Conservation (phyloP, 2,329 filamentous ascomycete species). For the Biscogniauxia marginata region DNA sequence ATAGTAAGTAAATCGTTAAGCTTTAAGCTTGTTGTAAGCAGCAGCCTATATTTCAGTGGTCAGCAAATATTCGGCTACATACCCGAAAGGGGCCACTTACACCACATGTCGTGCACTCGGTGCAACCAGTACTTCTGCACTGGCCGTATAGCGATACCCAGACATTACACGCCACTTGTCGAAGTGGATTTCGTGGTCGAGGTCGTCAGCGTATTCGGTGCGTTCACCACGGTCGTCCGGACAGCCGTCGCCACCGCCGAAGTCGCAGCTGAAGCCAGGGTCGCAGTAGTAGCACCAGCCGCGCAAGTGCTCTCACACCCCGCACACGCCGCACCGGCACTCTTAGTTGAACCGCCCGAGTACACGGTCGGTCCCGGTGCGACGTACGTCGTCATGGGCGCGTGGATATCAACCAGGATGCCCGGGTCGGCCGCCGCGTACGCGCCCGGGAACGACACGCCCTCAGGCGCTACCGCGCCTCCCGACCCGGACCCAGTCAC, state of each 20-base stretch:
- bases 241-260: conserved; percentile 5
- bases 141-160: conserved; percentile 23
- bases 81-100: conserved; percentile 14
- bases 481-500: conserved; percentile 27
- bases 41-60: conserved; percentile 19
- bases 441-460: conserved; percentile 33
- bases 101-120: conserved; percentile 25
- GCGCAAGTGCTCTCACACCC: conserved; percentile 29
- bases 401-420: conserved; percentile 35
- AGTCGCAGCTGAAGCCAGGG: conserved; percentile 11
- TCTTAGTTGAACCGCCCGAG: conserved; percentile 25
- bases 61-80: conserved; percentile 3
- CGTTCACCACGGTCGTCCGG: neutral
- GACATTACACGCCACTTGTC: conserved; percentile 16
- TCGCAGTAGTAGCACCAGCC: conserved; percentile 16
- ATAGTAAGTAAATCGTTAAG: conserved; percentile 29
- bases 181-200: neutral
- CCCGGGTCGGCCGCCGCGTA: conserved; percentile 29
- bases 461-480: conserved; percentile 19
- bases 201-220: conserved; percentile 6
- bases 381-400: conserved; percentile 26
- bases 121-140: conserved; percentile 25
- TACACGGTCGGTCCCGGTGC: conserved; percentile 31
- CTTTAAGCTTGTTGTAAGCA: conserved; percentile 23
- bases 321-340: conserved; percentile 23